Percentiles rank a stretch among this genome's conserved stretches.
Evolutionary conservation across 345 rosid genomes (phyloP).

Genomic region (Anastatica hierochuntica): DNA sequence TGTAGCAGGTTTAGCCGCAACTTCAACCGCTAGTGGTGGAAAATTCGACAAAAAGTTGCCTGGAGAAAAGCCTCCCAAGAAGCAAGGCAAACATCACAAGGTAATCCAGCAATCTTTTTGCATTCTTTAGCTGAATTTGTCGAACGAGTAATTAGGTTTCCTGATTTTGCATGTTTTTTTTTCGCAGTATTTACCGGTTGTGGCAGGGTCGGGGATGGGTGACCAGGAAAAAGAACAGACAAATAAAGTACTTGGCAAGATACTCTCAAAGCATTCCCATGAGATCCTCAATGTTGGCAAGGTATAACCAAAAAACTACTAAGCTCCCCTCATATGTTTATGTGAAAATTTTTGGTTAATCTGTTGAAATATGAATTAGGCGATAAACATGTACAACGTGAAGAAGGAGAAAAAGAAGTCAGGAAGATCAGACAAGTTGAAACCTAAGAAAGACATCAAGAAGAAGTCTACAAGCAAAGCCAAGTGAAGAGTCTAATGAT

Average conservation of each 20-base stretch:
- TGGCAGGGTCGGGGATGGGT: constrained; percentile 45
- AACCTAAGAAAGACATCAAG: constrained; percentile 27
- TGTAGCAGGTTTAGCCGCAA: constrained; percentile 83
- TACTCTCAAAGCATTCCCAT: constrained; percentile 75
- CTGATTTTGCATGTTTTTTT: background rate
- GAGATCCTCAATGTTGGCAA: constrained; percentile 75
- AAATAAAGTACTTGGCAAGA: constrained; percentile 62
- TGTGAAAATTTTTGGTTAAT: too few relatives aligned
- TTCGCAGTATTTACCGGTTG: constrained; percentile 73
- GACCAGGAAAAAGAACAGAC: constrained; percentile 72
- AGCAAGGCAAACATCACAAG: constrained; percentile 80
- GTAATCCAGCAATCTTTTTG: constrained; percentile 28
- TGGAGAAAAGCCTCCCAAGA: constrained; percentile 75
- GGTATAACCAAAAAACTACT: constrained; percentile 28
- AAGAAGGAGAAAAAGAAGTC: constrained; percentile 61
- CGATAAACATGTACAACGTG: constrained; percentile 62
- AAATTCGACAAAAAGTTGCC: constrained; percentile 85
- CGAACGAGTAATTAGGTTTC: too few relatives aligned
- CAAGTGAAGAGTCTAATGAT: constrained; percentile 8
- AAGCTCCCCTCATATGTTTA: too few relatives aligned
- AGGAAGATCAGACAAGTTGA: constrained; percentile 23
- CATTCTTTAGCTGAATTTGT: background rate
- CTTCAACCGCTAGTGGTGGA: constrained; percentile 92
- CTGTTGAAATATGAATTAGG: constrained; percentile 33
- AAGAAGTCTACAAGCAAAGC: constrained; percentile 21